phyloP scores from a whole-genome alignment of 2,329 filamentous ascomycete genomes.

The Calycina herbarum region DNA sequence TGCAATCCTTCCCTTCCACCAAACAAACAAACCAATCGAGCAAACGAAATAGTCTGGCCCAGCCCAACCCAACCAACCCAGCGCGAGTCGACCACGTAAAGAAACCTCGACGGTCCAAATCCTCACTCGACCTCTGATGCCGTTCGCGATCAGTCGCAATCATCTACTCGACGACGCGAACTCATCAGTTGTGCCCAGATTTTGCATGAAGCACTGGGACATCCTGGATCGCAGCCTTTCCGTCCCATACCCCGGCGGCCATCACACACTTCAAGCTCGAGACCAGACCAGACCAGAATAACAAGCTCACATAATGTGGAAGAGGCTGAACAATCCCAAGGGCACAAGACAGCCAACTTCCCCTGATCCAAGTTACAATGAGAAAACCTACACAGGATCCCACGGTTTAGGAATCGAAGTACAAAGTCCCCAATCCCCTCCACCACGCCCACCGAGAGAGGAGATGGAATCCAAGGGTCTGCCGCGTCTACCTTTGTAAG shows the following conservation, averaged over 20 bases:
- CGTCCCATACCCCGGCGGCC: constrained; percentile 17
- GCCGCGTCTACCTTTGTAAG: constrained; percentile 29
- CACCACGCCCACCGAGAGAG: constrained; percentile 30
- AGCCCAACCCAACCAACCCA: neutral
- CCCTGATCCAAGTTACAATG: constrained; percentile 46
- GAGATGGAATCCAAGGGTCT: constrained; percentile 22
- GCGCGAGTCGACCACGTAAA: neutral
- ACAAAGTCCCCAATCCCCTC: constrained; percentile 27
- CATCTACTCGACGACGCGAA: neutral
- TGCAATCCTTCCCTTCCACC: constrained; percentile 1
- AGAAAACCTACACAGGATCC: constrained; percentile 39
- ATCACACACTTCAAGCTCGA: constrained; percentile 25
- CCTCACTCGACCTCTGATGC: constrained; percentile 1
- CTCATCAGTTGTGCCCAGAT: neutral
- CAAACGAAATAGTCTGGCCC: constrained; percentile 2
- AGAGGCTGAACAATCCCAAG: constrained; percentile 49
- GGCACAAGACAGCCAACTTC: constrained; percentile 40
- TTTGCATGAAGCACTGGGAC: neutral
- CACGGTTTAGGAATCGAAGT: constrained; percentile 37
- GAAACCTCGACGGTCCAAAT: neutral
- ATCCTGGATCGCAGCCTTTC: no score
- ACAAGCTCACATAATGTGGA: constrained; percentile 50
- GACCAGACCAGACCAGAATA: constrained; percentile 4
- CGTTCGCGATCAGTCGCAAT: neutral
- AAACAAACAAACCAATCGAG: neutral